phyloP scores from a whole-genome alignment of 2,329 filamentous ascomycete genomes.

The Cladosporium sp. region DNA sequence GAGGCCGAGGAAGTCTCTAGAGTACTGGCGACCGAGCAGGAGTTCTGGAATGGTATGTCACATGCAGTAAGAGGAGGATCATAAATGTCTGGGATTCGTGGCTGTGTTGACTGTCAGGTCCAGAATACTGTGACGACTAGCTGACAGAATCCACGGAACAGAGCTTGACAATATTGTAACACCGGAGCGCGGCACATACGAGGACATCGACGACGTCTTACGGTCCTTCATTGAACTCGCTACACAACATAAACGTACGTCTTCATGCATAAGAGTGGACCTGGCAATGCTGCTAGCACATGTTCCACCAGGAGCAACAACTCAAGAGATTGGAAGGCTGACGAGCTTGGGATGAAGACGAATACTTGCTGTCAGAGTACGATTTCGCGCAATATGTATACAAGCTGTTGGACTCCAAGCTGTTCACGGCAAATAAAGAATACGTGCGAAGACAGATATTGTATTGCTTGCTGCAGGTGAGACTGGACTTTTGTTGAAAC shows the following conservation, averaged over 20 bases:
- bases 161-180: conserved; percentile 65
- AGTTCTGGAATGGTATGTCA: conserved; percentile 79
- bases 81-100: not conserved
- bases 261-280: not conserved
- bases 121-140: not conserved
- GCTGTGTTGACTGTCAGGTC: not conserved
- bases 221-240: conserved; percentile 79
- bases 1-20: conserved; percentile 61
- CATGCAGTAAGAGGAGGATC: not conserved
- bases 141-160: conserved; percentile 31
- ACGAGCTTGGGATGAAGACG: conserved; percentile 43
- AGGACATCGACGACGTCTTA: conserved; percentile 76
- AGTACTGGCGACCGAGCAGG: conserved; percentile 68
- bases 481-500: conserved; percentile 7
- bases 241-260: conserved; percentile 62
- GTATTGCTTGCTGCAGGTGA: conserved; percentile 72
- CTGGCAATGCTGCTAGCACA: not conserved
- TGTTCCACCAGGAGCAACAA: not conserved
- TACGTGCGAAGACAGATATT: conserved; percentile 93
- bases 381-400: conserved; percentile 77
- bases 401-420: conserved; percentile 67
- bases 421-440: conserved; percentile 71
- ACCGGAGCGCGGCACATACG: conserved; percentile 55
- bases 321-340: not conserved
- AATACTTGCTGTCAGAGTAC: conserved; percentile 70